Percentiles rank a stretch among this genome's conserved stretches.
These are phyloP conservation scores for Colletotrichum theobromicola DNA, from an alignment of 2,329 filamentous ascomycete species.

Conservation along the genomic window DNA sequence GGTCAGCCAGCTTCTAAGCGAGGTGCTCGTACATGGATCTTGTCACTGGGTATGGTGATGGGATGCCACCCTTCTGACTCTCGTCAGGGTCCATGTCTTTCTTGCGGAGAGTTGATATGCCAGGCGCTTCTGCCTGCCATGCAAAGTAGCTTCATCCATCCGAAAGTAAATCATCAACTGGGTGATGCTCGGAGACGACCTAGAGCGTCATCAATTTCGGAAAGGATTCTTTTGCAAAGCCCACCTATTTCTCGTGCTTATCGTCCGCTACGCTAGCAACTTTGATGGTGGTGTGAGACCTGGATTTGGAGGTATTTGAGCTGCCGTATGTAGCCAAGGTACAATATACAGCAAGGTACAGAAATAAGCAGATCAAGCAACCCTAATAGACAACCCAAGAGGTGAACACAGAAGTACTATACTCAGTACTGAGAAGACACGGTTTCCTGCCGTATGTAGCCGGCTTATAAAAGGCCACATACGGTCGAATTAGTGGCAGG, in stretches of 20 bases:
- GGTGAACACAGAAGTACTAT: too few species aligned
- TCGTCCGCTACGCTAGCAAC: not conserved
- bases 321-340: not conserved
- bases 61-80: not conserved
- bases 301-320: not conserved
- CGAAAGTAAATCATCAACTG: not conserved
- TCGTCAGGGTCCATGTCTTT: too few species aligned
- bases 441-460: not conserved
- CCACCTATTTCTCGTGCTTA: too few species aligned
- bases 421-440: too few species aligned
- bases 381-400: too few species aligned
- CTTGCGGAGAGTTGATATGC: not conserved
- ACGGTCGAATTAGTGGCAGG: not conserved
- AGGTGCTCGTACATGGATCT: not conserved
- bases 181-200: not conserved
- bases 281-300: not conserved
- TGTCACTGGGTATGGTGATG: not conserved
- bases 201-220: too few species aligned
- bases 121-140: not conserved
- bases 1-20: not conserved
- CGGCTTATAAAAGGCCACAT: not conserved
- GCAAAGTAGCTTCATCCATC: not conserved
- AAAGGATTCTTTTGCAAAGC: too few species aligned
- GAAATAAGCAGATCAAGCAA: too few species aligned
- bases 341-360: too few species aligned